Percentiles rank a stretch among this genome's conserved stretches.
phyloP scores from a whole-genome alignment of 768 basidiomycete genomes.

The Suillus subalutaceus region DNA sequence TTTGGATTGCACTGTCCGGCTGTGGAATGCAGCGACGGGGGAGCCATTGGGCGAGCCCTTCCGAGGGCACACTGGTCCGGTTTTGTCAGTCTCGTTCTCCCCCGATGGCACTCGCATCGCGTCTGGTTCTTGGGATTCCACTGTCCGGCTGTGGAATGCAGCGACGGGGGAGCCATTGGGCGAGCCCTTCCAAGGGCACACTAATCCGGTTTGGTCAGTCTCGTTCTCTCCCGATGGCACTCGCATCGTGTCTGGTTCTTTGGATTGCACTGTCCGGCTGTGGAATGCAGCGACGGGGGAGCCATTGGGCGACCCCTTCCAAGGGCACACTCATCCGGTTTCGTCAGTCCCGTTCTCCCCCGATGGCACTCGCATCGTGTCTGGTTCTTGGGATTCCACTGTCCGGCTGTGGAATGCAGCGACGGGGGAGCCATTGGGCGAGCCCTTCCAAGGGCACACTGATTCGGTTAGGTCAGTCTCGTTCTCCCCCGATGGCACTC shows the following conservation, averaged over 20 bases:
- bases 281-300: constrained; percentile 12
- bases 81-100: constrained; percentile 16
- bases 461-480: neutral
- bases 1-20: too few relatives aligned
- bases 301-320: constrained; percentile 2
- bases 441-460: neutral
- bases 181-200: constrained; percentile 13
- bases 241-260: constrained; percentile 14
- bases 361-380: too few relatives aligned
- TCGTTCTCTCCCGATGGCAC: constrained; percentile 20
- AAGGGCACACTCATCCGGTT: constrained; percentile 13
- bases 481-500: constrained; percentile 1
- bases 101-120: constrained; percentile 13
- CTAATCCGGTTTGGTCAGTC: neutral
- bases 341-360: too few relatives aligned
- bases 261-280: constrained; percentile 8
- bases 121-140: constrained; percentile 18
- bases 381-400: neutral
- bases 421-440: constrained; percentile 18
- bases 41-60: constrained; percentile 4
- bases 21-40: constrained; percentile 24
- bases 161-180: neutral
- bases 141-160: constrained; percentile 13
- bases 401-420: constrained; percentile 19
- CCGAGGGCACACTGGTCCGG: constrained; percentile 8